Conservation (phyloP, 1,284 basidiomycete species). For the Schizopora paradoxa region DNA sequence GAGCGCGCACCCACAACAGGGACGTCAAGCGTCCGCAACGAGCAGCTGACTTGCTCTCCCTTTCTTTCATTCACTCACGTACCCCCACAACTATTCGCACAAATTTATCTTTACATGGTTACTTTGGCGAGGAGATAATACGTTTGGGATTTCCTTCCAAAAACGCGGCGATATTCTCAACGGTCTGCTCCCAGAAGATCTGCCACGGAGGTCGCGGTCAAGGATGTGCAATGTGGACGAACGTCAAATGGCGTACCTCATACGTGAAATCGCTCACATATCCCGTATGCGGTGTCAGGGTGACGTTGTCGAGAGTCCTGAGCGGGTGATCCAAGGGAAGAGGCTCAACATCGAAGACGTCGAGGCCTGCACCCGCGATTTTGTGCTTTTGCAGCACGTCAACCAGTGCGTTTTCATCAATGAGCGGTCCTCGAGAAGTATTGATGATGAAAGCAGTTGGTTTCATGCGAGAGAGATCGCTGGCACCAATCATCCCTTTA, state of each 20-base stretch:
- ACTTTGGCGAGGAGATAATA: background rate
- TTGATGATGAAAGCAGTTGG: slow-evolving; percentile 55
- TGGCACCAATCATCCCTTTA: slow-evolving; percentile 39
- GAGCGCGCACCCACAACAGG: too few species aligned
- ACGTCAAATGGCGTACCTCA: slow-evolving; percentile 30
- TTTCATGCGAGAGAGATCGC: slow-evolving; percentile 49
- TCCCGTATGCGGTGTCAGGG: slow-evolving; percentile 55
- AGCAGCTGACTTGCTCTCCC: background rate
- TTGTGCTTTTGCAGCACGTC: slow-evolving; percentile 41
- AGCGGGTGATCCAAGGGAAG: slow-evolving; percentile 52
- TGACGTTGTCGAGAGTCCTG: slow-evolving; percentile 45
- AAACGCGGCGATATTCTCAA: slow-evolving; percentile 50
- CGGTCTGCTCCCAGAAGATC: slow-evolving; percentile 32
- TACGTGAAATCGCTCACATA: slow-evolving; percentile 50
- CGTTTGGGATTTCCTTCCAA: slow-evolving; percentile 34
- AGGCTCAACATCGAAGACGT: slow-evolving; percentile 61
- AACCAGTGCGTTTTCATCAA: slow-evolving; percentile 50
- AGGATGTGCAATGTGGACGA: background rate
- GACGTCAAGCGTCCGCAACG: too few species aligned
- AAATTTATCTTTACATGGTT: background rate
- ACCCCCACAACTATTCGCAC: background rate
- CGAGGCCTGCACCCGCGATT: slow-evolving; percentile 50
- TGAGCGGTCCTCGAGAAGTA: slow-evolving; percentile 56
- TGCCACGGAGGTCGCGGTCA: background rate
- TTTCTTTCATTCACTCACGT: background rate